A percentile compares a stretch with the other conserved stretches of the same genome.
Evolutionary conservation across 75 land plant species (phyloP).

Genomic region (Ceratopteris richardii): DNA sequence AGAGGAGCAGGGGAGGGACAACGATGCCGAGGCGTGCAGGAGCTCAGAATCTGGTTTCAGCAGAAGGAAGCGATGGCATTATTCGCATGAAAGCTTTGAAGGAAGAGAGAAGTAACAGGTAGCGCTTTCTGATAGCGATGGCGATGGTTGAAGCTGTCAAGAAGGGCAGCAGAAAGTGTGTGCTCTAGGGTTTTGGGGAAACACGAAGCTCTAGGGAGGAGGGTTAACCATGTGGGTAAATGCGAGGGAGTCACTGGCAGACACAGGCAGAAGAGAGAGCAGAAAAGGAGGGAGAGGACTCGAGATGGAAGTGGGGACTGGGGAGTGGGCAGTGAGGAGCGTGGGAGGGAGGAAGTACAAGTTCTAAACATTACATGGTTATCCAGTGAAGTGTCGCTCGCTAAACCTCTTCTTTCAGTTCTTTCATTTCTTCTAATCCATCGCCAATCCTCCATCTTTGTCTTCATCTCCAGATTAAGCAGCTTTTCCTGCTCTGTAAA

Average conservation of each 20-base stretch:
- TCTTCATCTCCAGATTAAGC: too few species aligned
- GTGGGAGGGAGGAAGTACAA: neutral
- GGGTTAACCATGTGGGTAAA: neutral
- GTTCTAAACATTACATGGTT: too few species aligned
- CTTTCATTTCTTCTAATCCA: too few species aligned
- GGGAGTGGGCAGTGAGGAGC: neutral
- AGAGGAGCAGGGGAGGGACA: too few species aligned
- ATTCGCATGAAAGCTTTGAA: slow-evolving; percentile 2
- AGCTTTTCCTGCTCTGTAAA: too few species aligned
- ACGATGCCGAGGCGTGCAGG: too few species aligned
- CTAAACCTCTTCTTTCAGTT: too few species aligned
- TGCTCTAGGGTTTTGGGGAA: neutral
- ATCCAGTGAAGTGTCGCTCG: too few species aligned
- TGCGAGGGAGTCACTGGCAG: neutral
- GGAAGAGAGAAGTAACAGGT: neutral
- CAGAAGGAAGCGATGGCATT: neutral
- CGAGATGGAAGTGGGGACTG: neutral
- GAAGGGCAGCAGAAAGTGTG: neutral
- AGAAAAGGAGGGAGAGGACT: neutral
- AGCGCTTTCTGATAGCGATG: neutral
- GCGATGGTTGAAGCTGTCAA: neutral
- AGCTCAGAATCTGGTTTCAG: neutral
- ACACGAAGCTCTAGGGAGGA: neutral
- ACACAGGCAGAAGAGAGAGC: neutral
- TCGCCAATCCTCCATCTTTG: too few species aligned